These are phyloP conservation scores for Talaromyces stipitatus DNA, from an alignment of 495 filamentous ascomycete genomes.

Conservation along the genomic window DNA sequence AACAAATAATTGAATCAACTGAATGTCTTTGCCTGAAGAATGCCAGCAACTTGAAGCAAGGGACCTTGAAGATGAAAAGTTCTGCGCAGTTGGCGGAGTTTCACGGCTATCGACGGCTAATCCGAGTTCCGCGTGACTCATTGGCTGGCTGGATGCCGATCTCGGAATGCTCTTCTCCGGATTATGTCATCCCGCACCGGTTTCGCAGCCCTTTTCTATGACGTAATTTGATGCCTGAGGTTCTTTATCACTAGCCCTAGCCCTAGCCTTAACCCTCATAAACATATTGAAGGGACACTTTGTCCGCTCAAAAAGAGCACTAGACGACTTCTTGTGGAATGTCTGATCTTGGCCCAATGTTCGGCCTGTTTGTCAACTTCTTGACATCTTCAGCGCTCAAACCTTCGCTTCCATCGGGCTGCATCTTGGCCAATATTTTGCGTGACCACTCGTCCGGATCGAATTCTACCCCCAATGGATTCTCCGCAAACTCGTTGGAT, in stretches of 20 bases:
- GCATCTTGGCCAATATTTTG: background rate
- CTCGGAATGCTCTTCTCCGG: background rate
- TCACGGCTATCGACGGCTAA: background rate
- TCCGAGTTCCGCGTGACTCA: background rate
- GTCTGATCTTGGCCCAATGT: background rate
- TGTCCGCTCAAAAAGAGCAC: background rate
- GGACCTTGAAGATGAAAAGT: background rate
- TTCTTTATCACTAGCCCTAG: background rate
- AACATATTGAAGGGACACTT: background rate
- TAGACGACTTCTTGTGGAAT: background rate
- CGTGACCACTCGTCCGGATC: background rate
- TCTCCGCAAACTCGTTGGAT: background rate
- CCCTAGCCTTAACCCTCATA: background rate
- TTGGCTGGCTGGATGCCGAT: background rate
- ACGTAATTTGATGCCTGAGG: too few species aligned
- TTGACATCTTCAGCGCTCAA: background rate
- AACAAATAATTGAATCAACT: background rate
- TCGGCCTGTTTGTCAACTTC: background rate
- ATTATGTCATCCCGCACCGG: background rate
- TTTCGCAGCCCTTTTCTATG: too few species aligned
- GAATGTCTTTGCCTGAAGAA: background rate
- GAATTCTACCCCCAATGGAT: background rate
- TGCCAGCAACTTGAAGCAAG: too few species aligned
- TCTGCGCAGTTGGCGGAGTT: background rate
- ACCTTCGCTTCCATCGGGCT: background rate